phyloP scores from a whole-genome alignment of 108 stramenopile species.

The Fragilaria crotonensis region DNA sequence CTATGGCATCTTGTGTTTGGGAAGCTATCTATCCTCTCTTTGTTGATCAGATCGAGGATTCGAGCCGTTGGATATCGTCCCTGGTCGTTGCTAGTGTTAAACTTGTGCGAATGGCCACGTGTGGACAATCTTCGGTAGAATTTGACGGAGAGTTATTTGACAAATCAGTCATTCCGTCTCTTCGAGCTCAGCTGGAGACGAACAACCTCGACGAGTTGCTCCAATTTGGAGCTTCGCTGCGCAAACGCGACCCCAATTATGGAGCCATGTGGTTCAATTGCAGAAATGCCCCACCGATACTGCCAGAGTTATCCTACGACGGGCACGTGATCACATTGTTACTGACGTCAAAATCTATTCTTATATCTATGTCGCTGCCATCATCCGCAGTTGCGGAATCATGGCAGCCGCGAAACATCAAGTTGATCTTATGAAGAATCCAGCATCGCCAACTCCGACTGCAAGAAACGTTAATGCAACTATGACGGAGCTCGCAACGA shows the following conservation, averaged over 20 bases:
- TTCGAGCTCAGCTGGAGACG: slow-evolving; percentile 24
- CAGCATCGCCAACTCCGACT: slow-evolving; percentile 3
- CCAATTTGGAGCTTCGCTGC: slow-evolving; percentile 64
- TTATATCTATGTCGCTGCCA: slow-evolving; percentile 57
- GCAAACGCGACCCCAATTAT: slow-evolving; percentile 97
- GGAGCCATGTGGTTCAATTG: slow-evolving; percentile 93
- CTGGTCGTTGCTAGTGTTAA: neutral
- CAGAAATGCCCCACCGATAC: slow-evolving; percentile 77
- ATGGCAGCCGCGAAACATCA: slow-evolving; percentile 26
- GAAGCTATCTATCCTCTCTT: slow-evolving; percentile 12
- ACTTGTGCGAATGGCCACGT: neutral
- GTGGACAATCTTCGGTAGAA: neutral
- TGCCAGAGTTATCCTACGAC: slow-evolving; percentile 54
- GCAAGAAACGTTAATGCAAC: slow-evolving; percentile 4
- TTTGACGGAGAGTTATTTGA: neutral
- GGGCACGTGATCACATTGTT: slow-evolving; percentile 46
- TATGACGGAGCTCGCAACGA: slow-evolving; percentile 16
- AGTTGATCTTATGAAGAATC: slow-evolving; percentile 13
- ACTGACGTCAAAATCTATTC: slow-evolving; percentile 44
- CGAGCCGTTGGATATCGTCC: neutral
- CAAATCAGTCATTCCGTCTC: slow-evolving; percentile 1
- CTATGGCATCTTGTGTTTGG: slow-evolving; percentile 44
- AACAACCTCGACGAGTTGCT: slow-evolving; percentile 32
- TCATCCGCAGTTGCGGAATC: slow-evolving; percentile 50
- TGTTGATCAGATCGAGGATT: neutral